phyloP scores from a whole-genome alignment of 768 basidiomycete genomes.

The Paxillus rubicundulus region DNA sequence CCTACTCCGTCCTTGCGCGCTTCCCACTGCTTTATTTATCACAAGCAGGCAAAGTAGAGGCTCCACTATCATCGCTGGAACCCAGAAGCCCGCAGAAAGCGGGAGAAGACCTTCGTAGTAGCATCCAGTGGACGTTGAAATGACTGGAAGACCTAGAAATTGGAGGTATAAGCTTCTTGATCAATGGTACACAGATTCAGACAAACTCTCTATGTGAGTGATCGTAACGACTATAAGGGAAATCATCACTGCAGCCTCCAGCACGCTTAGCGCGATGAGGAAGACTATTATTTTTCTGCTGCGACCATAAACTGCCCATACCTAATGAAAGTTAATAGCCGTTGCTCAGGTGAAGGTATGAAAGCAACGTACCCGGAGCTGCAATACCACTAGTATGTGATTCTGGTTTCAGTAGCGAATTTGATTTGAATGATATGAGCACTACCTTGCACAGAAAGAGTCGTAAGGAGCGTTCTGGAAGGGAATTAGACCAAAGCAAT shows the following conservation, averaged over 20 bases:
- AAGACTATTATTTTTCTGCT: constrained; percentile 1
- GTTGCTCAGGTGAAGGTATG: neutral
- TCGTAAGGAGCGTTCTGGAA: constrained; percentile 10
- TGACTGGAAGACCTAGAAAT: constrained; percentile 15
- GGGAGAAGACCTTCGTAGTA: constrained; percentile 16
- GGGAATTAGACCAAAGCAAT: neutral
- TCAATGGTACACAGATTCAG: neutral
- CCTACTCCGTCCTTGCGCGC: neutral
- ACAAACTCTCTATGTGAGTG: constrained; percentile 4
- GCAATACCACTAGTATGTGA: constrained; percentile 1
- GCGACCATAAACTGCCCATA: constrained; percentile 10
- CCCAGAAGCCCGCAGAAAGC: constrained; percentile 23
- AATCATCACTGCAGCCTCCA: constrained; percentile 4
- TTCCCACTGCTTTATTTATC: constrained; percentile 14
- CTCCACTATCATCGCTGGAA: constrained; percentile 23
- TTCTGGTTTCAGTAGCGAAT: neutral
- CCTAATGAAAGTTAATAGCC: constrained; percentile 1
- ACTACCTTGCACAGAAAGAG: constrained; percentile 11
- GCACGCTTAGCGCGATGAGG: neutral
- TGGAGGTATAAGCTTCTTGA: neutral
- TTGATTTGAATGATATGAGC: neutral
- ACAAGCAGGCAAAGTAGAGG: constrained; percentile 25
- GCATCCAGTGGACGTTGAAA: constrained; percentile 22
- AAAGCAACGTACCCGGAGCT: constrained; percentile 1
- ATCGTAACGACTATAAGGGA: constrained; percentile 8